Evolutionary conservation across 2,329 filamentous ascomycete genomes (phyloP), one percentile per base, ranked within the genome.

Genomic region (Pseudohalonectria lignicola): DNA sequence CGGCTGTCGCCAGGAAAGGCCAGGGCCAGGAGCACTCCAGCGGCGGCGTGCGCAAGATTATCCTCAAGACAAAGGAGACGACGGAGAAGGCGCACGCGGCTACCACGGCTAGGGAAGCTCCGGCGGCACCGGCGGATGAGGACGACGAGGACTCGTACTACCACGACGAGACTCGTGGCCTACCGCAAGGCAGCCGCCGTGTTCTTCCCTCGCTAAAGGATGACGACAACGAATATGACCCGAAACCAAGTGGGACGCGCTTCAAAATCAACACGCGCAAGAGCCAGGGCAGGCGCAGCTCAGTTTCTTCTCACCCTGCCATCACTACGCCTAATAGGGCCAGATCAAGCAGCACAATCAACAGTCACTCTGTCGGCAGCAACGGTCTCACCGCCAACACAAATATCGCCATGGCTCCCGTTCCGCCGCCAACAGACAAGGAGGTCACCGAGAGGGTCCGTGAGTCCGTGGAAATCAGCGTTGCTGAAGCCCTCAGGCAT

Each of bases 401-500:
- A 20, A 17, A 36, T 21, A n/a, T 34, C 32, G 32, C 32, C 18
- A 26, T 31, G 9, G 10, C 17, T 8, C 19, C 32, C 33, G 18
- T 25, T 12, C 39, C 30, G 9, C n/a, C n/a, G n/a, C 37, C 15
- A 52, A 55, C 2, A 61, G 65, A n/a, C 44, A 65, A 61, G 43
- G 65, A 67, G 29, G 52, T 64, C 25, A 61, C 64, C 19, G 71
- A 70, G 47, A 67, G 36, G 19, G 36, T 31, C 36, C 19, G 36
- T 13, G 36, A 60, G 49, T 67, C 76, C 20, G 62, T 80, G 29
- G 69, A 76, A 51, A 50, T 56, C 23, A 73, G 74, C n/a, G 71
- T 79, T 21, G 66, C 75, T 9, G 66, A 76, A 49, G 75, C 75
- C 5, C 54, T 80, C 35, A 59, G 63, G 42, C 65, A 71, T 49